These are phyloP conservation scores for Helichrysum umbraculigerum DNA, from an alignment of 129 eudicot species.

Conservation along the genomic window DNA sequence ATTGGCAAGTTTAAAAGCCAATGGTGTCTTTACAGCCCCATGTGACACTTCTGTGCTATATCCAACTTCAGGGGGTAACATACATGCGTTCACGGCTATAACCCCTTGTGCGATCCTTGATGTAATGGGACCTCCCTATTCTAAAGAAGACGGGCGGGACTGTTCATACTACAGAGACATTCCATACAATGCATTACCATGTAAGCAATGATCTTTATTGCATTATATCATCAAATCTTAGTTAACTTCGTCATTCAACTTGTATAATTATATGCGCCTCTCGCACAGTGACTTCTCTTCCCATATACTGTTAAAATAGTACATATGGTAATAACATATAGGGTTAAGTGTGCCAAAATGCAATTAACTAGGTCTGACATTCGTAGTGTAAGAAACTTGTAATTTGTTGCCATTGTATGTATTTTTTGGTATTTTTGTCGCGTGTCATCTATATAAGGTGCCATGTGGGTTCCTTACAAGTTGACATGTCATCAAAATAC, in stretches of 20 bases:
- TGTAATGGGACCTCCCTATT: conserved; percentile 93
- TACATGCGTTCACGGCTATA: conserved; percentile 80
- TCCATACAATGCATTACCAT: conserved; percentile 35
- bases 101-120: conserved; percentile 89
- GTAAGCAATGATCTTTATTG: conserved; percentile 40
- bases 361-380: too few relatives aligned
- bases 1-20: conserved; percentile 62
- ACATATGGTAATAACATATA: not conserved
- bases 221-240: not conserved
- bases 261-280: not conserved
- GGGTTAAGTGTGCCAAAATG: too few relatives aligned
- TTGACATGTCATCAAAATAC: too few relatives aligned
- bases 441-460: too few relatives aligned
- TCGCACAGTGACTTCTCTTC: not conserved
- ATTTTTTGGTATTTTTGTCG: too few relatives aligned
- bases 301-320: not conserved
- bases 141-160: conserved; percentile 76
- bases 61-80: conserved; percentile 92
- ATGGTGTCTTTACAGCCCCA: conserved; percentile 60
- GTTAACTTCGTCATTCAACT: not conserved
- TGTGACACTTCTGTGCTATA: conserved; percentile 75
- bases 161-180: conserved; percentile 66
- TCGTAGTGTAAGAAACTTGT: too few relatives aligned
- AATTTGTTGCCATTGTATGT: too few relatives aligned
- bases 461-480: too few relatives aligned